Percentiles rank a stretch among this genome's conserved stretches.
These are phyloP conservation scores for Fusarium camptoceras DNA, from an alignment of 2,329 filamentous ascomycete species.

Conservation along the genomic window DNA sequence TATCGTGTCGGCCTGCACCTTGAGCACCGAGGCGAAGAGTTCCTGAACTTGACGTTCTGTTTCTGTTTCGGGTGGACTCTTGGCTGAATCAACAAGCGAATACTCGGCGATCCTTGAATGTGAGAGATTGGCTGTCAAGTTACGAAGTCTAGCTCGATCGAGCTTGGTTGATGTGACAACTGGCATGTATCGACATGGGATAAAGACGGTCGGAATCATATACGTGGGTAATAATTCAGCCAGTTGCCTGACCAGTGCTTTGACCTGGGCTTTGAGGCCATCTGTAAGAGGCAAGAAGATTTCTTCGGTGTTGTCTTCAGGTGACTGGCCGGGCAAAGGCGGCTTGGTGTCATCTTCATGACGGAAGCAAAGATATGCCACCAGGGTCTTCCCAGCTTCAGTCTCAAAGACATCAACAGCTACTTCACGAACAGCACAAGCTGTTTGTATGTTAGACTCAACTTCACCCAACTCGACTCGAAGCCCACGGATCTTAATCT, in stretches of 20 bases:
- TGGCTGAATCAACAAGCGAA: not conserved
- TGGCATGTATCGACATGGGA: not conserved
- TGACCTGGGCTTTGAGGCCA: not conserved
- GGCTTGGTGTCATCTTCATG: not conserved
- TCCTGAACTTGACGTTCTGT: not conserved
- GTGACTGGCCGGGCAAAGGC: no score
- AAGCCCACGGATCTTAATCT: not conserved
- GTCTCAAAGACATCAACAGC: not conserved
- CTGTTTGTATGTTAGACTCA: not conserved
- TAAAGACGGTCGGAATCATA: not conserved
- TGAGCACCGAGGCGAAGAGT: not conserved
- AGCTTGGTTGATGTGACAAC: not conserved
- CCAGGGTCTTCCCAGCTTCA: not conserved
- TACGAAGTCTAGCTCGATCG: not conserved
- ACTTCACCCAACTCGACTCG: not conserved
- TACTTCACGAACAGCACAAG: not conserved
- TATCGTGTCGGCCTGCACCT: not conserved
- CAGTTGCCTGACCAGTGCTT: not conserved
- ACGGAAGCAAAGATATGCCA: not conserved
- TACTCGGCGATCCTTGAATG: not conserved
- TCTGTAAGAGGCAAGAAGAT: not conserved
- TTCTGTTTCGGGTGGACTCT: not conserved
- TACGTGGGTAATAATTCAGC: not conserved
- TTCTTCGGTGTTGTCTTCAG: not conserved
- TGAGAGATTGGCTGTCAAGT: not conserved